Evolutionary conservation across 306 rosid species (phyloP).

Genomic region (Bauhinia variegata): DNA sequence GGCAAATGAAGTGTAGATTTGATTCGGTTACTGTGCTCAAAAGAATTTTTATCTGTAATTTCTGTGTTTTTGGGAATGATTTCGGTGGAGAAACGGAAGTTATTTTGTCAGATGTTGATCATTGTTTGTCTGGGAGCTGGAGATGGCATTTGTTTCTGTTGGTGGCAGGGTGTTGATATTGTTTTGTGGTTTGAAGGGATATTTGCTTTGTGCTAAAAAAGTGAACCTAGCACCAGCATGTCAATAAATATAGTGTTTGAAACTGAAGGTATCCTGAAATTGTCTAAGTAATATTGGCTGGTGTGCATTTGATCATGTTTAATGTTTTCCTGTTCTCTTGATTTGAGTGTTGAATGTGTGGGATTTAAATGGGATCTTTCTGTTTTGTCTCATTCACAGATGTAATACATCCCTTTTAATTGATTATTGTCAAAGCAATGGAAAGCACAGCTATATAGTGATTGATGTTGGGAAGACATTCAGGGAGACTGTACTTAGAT

Average conservation of each 20-base stretch:
- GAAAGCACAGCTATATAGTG: slow-evolving; percentile 61
- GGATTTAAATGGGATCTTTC: background rate
- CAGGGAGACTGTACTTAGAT: slow-evolving; percentile 89
- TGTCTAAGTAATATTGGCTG: background rate
- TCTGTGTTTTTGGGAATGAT: background rate
- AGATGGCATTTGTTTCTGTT: background rate
- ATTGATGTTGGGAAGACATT: slow-evolving; percentile 96
- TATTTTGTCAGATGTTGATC: background rate
- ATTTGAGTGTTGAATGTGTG: slow-evolving; percentile 1
- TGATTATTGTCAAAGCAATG: slow-evolving; percentile 68
- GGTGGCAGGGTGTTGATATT: background rate
- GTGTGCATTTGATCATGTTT: background rate
- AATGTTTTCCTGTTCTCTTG: background rate
- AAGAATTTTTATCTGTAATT: background rate
- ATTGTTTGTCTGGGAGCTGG: background rate
- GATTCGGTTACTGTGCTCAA: slow-evolving; percentile 9
- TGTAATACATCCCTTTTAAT: slow-evolving; percentile 89
- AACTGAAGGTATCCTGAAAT: background rate
- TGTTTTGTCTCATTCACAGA: slow-evolving; percentile 49
- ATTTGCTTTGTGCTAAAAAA: background rate
- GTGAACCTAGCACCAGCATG: background rate
- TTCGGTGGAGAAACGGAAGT: background rate
- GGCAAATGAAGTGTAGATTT: background rate
- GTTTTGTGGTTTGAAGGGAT: background rate
- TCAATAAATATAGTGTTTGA: background rate